Percentiles rank a stretch among this genome's conserved stretches.
phyloP scores from a whole-genome alignment of 441 rosid genomes.

The Aquilaria agallochum region DNA sequence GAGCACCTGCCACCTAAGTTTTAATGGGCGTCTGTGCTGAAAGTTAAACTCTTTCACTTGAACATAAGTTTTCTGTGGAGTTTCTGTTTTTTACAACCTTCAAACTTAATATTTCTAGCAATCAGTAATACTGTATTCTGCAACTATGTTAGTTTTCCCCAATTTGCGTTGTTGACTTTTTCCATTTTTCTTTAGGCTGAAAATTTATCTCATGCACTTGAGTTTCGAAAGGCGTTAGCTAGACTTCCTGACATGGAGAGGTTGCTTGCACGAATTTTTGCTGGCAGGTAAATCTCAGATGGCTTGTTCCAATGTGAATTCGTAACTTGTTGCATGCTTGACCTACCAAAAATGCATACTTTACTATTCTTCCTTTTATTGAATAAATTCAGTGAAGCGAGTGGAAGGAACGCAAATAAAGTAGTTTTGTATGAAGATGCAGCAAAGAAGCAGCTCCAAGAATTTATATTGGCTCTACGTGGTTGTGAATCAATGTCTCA shows the following conservation, averaged over 20 bases:
- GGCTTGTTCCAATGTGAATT: constrained; percentile 2
- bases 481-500: constrained; percentile 82
- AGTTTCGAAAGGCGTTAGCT: constrained; percentile 74
- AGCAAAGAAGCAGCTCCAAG: constrained; percentile 87
- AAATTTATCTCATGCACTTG: constrained; percentile 58
- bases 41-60: too few relatives aligned
- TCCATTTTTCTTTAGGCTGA: constrained; percentile 51
- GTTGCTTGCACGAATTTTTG: constrained; percentile 78
- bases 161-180: constrained; percentile 1
- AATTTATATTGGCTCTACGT: constrained; percentile 78
- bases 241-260: constrained; percentile 98
- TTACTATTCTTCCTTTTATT: constrained; percentile 11
- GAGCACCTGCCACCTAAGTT: too few relatives aligned
- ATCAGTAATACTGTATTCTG: not conserved
- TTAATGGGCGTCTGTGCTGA: too few relatives aligned
- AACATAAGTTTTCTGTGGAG: too few relatives aligned
- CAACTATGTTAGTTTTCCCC: constrained; percentile 2
- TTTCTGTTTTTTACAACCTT: too few relatives aligned
- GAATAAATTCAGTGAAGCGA: constrained; percentile 65
- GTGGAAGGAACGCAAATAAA: constrained; percentile 90
- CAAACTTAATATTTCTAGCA: too few relatives aligned
- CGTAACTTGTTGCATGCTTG: not conserved
- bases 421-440: constrained; percentile 92
- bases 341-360: constrained; percentile 3
- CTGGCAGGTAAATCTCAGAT: constrained; percentile 61